These are phyloP conservation scores for Fusarium globosum DNA, from an alignment of 2,329 filamentous ascomycete genomes.

Conservation along the genomic window DNA sequence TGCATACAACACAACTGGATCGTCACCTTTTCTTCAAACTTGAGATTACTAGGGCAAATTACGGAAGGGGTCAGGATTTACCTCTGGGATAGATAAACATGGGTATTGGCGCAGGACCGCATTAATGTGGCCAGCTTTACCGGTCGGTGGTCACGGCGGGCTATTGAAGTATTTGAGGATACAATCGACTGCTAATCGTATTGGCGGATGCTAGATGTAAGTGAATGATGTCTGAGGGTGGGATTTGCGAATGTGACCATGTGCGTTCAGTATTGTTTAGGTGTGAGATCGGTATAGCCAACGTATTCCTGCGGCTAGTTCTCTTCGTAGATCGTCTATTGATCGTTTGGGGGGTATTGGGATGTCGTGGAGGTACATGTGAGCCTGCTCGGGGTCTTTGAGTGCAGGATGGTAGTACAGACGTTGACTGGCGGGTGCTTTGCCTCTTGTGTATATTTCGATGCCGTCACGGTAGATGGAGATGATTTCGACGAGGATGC, in stretches of 20 bases:
- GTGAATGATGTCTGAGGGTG: conserved; percentile 3
- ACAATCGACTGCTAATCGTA: conserved; percentile 37
- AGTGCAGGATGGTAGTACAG: conserved; percentile 18
- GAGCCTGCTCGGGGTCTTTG: neutral
- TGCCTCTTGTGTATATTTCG: conserved; percentile 1
- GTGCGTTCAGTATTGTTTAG: neutral
- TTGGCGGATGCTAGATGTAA: conserved; percentile 34
- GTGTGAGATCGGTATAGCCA: neutral
- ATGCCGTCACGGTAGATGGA: conserved; percentile 9
- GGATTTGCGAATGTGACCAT: neutral
- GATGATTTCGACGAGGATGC: conserved; percentile 20
- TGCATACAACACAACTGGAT: conserved; percentile 37
- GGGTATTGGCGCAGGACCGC: conserved; percentile 34
- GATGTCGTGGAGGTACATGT: neutral
- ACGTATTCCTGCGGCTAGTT: neutral
- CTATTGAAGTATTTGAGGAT: conserved; percentile 33
- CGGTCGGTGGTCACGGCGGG: conserved; percentile 32
- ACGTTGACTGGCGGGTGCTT: neutral
- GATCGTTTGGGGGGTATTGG: neutral
- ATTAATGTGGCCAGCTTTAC: conserved; percentile 31
- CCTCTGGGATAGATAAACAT: conserved; percentile 40
- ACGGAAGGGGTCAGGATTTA: conserved; percentile 39
- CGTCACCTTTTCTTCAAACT: conserved; percentile 36
- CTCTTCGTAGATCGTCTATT: neutral
- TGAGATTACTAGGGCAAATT: conserved; percentile 35